Percentiles rank a stretch among this genome's conserved stretches.
phyloP scores from a whole-genome alignment of 1,284 basidiomycete species.

The Trichosporon faecale region DNA sequence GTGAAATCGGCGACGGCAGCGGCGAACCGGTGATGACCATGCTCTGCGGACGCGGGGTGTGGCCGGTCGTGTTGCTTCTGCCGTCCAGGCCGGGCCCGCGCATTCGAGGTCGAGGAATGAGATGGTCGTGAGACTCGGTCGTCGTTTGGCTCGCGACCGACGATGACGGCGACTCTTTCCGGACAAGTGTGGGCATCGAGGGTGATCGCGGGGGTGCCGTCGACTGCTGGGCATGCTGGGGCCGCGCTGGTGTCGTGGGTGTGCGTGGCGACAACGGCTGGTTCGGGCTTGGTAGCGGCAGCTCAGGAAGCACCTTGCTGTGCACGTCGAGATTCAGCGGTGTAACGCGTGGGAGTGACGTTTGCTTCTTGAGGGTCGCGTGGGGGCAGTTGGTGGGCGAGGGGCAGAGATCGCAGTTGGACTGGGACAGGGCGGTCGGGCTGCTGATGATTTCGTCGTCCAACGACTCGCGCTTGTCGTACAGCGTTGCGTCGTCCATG shows the following conservation, averaged over 20 bases:
- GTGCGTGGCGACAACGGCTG: slow-evolving; percentile 15
- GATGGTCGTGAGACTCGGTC: background rate
- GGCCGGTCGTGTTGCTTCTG: background rate
- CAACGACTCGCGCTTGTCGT: slow-evolving; percentile 3
- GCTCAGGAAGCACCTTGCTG: slow-evolving; percentile 9
- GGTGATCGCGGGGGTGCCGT: slow-evolving; percentile 17
- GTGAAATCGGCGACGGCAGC: slow-evolving; percentile 17
- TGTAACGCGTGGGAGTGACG: background rate
- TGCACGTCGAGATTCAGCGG: slow-evolving; percentile 8
- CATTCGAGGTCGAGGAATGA: background rate
- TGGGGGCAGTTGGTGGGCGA: background rate
- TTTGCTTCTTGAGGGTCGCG: background rate
- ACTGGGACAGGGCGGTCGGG: background rate
- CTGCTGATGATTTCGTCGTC: slow-evolving; percentile 6
- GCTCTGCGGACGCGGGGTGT: slow-evolving; percentile 18
- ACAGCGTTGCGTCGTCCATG: background rate
- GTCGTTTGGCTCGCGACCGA: background rate
- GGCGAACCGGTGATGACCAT: slow-evolving; percentile 21
- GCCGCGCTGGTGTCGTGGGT: slow-evolving; percentile 13
- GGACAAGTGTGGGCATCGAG: slow-evolving; percentile 15
- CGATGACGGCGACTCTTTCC: background rate
- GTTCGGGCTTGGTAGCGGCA: background rate
- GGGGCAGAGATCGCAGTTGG: background rate
- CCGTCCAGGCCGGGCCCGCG: background rate
- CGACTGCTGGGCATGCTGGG: background rate